These are phyloP conservation scores for Gnomoniopsis smithogilvyi DNA, from an alignment of 2,329 filamentous ascomycete genomes.

Conservation along the genomic window DNA sequence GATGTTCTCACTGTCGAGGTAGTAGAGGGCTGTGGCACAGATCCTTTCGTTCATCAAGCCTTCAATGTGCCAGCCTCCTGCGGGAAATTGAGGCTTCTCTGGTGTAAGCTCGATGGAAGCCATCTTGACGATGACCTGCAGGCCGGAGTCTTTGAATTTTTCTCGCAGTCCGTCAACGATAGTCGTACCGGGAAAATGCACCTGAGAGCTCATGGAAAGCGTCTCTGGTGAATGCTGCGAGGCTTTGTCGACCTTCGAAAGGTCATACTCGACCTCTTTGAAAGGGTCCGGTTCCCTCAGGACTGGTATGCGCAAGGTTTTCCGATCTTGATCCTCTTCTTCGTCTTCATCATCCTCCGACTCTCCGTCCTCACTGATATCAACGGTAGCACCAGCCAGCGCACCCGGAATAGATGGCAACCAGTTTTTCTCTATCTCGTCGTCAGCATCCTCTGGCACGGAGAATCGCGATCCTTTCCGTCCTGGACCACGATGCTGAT, in stretches of 20 bases:
- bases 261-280: background rate
- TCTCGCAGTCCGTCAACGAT: constrained; percentile 11
- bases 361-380: constrained; percentile 9
- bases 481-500: background rate
- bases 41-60: constrained; percentile 61
- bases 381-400: background rate
- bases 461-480: background rate
- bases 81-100: constrained; percentile 49
- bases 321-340: constrained; percentile 15
- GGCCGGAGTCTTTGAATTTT: constrained; percentile 22
- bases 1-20: constrained; percentile 60
- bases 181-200: constrained; percentile 13
- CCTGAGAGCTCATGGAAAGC: background rate
- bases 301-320: background rate
- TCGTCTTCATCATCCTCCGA: constrained; percentile 14
- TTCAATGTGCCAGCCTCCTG: constrained; percentile 54
- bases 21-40: constrained; percentile 59
- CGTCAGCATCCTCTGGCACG: background rate
- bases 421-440: background rate
- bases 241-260: background rate
- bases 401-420: background rate
- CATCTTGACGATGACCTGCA: constrained; percentile 65
- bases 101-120: constrained; percentile 60
- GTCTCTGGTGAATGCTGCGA: background rate
- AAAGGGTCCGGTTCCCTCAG: background rate